phyloP scores from a whole-genome alignment of 1,139 yeast species.

The Candida sp. region DNA sequence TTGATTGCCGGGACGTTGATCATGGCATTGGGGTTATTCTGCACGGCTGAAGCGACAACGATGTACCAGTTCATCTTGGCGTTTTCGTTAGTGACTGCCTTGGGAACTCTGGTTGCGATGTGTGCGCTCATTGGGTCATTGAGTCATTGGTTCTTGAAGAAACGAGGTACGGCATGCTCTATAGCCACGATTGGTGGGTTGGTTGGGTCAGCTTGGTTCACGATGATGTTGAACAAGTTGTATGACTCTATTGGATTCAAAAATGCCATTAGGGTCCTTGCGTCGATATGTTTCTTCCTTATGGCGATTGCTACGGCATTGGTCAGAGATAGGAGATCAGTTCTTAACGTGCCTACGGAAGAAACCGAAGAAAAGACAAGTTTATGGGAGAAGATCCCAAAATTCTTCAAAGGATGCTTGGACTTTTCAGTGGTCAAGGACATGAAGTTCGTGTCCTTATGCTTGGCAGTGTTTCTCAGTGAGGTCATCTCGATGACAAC shows the following conservation, averaged over 20 bases:
- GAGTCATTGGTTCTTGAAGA: slow-evolving; percentile 63
- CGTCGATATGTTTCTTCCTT: slow-evolving; percentile 48
- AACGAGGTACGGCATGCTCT: slow-evolving; percentile 60
- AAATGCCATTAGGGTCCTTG: slow-evolving; percentile 66
- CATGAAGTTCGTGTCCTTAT: slow-evolving; percentile 37
- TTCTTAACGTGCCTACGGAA: slow-evolving; percentile 8
- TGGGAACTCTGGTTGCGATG: slow-evolving; percentile 61
- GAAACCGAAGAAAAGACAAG: not conserved
- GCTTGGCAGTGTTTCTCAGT: slow-evolving; percentile 46
- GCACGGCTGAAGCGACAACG: slow-evolving; percentile 54
- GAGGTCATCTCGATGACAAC: slow-evolving; percentile 57
- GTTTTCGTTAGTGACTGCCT: slow-evolving; percentile 58
- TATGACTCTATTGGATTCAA: slow-evolving; percentile 54
- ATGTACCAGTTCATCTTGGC: slow-evolving; percentile 65
- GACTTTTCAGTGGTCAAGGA: slow-evolving; percentile 50
- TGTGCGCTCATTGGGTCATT: slow-evolving; percentile 63
- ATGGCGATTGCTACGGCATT: slow-evolving; percentile 40
- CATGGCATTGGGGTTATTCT: slow-evolving; percentile 51
- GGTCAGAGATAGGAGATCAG: slow-evolving; percentile 43
- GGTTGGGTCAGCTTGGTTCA: slow-evolving; percentile 64
- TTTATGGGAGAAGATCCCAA: not conserved
- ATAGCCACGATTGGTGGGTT: slow-evolving; percentile 66
- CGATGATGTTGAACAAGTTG: slow-evolving; percentile 55
- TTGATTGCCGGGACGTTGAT: slow-evolving; percentile 50
- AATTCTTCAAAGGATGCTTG: slow-evolving; percentile 30